A percentile compares a stretch with the other conserved stretches of the same genome.
These are phyloP conservation scores for Tinospora cordifolia DNA, from an alignment of 164 flowering plant species.

Conservation along the genomic window DNA sequence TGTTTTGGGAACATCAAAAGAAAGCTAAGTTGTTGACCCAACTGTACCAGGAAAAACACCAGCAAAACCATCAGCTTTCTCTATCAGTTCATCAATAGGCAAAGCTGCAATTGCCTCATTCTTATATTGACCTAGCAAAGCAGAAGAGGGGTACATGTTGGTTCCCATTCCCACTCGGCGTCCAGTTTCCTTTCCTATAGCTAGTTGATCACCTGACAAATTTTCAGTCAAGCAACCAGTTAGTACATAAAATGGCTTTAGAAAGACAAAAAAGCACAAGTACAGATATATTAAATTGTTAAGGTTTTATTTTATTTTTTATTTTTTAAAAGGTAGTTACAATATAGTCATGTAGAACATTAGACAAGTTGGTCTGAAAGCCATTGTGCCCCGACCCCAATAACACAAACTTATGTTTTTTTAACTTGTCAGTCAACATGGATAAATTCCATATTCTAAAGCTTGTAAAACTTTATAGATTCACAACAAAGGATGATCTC, in stretches of 20 bases:
- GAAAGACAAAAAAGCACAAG: background rate
- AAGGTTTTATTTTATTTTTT: no score
- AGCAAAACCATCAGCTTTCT: conserved; percentile 94
- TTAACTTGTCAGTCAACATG: background rate
- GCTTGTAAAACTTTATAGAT: background rate
- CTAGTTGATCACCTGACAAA: conserved; percentile 71
- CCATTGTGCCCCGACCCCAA: background rate
- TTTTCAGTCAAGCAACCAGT: background rate
- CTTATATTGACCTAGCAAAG: conserved; percentile 71
- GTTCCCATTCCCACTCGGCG: conserved; percentile 91
- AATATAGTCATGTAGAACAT: no score
- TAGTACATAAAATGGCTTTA: background rate
- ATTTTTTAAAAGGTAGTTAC: no score
- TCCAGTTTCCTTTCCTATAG: conserved; percentile 86
- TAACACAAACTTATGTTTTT: background rate
- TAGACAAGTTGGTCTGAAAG: background rate
- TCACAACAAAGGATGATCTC: background rate
- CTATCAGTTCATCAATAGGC: conserved; percentile 81
- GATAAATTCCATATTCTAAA: background rate
- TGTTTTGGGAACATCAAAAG: background rate
- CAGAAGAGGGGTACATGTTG: conserved; percentile 88
- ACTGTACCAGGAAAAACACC: conserved; percentile 83
- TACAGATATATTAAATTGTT: background rate
- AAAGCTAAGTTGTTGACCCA: background rate
- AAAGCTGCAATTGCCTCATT: conserved; percentile 68